Percentiles rank a stretch among this genome's conserved stretches.
Evolutionary conservation across 805 yeast species (phyloP).

Genomic region (Lachancea waltii): DNA sequence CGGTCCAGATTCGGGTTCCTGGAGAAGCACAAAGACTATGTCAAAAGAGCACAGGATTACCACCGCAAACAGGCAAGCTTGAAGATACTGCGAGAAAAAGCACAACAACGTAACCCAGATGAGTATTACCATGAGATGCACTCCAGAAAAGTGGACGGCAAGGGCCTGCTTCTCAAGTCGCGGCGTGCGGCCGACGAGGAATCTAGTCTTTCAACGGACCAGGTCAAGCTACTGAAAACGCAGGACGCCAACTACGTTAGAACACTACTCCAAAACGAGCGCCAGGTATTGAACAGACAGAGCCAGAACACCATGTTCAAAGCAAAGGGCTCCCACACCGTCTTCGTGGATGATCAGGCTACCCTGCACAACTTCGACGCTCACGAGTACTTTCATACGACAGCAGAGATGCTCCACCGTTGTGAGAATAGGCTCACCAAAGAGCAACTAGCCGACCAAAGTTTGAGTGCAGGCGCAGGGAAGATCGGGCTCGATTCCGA

Average conservation of each 20-base stretch:
- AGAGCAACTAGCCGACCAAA: slow-evolving; percentile 43
- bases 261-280: slow-evolving; percentile 66
- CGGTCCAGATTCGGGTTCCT: slow-evolving; percentile 75
- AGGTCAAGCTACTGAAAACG: slow-evolving; percentile 75
- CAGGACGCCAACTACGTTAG: slow-evolving; percentile 87
- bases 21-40: slow-evolving; percentile 87
- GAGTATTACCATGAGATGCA: slow-evolving; percentile 96
- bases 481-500: slow-evolving; percentile 22
- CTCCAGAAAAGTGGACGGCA: slow-evolving; percentile 53
- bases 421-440: slow-evolving; percentile 66
- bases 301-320: slow-evolving; percentile 42
- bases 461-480: slow-evolving; percentile 3
- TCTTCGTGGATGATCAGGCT: slow-evolving; percentile 65
- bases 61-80: slow-evolving; percentile 54
- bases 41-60: slow-evolving; percentile 59
- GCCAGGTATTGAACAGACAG: slow-evolving; percentile 51
- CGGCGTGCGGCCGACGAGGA: slow-evolving; percentile 46
- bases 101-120: slow-evolving; percentile 76
- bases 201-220: slow-evolving; percentile 53
- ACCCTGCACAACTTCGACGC: slow-evolving; percentile 56
- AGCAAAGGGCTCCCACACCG: slow-evolving; percentile 71
- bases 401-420: slow-evolving; percentile 49
- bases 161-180: slow-evolving; percentile 62
- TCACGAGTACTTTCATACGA: slow-evolving; percentile 64
- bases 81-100: slow-evolving; percentile 68